Evolutionary conservation across 2,329 filamentous ascomycete species (phyloP).

Genomic region (Bipolaris oryzae): DNA sequence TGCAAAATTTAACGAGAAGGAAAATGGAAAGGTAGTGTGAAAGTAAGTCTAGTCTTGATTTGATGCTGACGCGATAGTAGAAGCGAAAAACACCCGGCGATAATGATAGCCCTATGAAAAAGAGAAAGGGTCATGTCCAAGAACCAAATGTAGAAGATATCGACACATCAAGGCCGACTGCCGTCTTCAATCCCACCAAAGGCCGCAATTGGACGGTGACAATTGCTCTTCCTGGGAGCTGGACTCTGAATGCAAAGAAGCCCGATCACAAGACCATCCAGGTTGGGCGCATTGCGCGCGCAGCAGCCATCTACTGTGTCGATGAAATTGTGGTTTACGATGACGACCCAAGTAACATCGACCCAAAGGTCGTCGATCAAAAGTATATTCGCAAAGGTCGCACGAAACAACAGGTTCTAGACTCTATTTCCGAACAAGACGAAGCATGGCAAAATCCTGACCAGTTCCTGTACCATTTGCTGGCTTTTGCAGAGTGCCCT

Average conservation of each 20-base stretch:
- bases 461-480: conserved; percentile 78
- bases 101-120: conserved; percentile 22
- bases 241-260: conserved; percentile 67
- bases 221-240: conserved; percentile 77
- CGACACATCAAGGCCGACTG: conserved; percentile 70
- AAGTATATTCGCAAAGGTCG: conserved; percentile 28
- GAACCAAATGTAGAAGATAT: conserved; percentile 22
- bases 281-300: conserved; percentile 78
- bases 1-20: background rate
- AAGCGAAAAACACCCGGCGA: conserved; percentile 31
- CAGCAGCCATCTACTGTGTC: conserved; percentile 80
- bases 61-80: conserved; percentile 12
- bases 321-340: conserved; percentile 86
- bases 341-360: conserved; percentile 60
- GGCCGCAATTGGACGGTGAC: conserved; percentile 76
- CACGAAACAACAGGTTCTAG: conserved; percentile 52
- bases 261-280: conserved; percentile 76
- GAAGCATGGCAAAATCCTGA: conserved; percentile 72
- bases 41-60: background rate
- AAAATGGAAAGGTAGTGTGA: conserved; percentile 18
- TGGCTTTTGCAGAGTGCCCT: conserved; percentile 83
- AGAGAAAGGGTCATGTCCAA: conserved; percentile 21
- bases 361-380: conserved; percentile 28
- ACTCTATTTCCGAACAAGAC: conserved; percentile 48
- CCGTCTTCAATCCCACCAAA: conserved; percentile 68